A percentile compares a stretch with the other conserved stretches of the same genome.
Evolutionary conservation across 257 asterid species (phyloP).

Genomic region (Primulina huaijiensis): DNA sequence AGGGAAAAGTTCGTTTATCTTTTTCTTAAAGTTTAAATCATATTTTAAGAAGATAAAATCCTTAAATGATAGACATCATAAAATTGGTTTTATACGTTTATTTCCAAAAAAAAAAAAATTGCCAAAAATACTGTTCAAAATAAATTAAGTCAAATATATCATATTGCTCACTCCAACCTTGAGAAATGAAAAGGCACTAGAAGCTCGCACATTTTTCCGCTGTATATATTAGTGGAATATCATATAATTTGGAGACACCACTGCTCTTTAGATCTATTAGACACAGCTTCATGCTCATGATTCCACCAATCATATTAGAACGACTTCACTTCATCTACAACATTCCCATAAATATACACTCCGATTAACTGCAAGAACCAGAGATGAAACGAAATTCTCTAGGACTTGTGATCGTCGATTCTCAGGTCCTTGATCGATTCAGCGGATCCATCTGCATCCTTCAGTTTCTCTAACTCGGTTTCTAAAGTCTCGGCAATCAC

Average conservation of each 20-base stretch:
- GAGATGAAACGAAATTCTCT: constrained; percentile 4
- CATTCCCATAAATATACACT: background rate
- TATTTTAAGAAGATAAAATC: too few relatives aligned
- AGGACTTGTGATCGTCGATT: constrained; percentile 33
- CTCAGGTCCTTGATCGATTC: constrained; percentile 36
- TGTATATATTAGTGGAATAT: background rate
- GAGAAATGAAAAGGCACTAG: background rate
- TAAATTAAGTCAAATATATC: too few relatives aligned
- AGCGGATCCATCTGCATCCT: constrained; percentile 33
- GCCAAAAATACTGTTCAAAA: background rate
- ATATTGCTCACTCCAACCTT: background rate
- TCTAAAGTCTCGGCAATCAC: constrained; percentile 60
- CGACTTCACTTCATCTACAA: background rate
- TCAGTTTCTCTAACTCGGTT: constrained; percentile 50
- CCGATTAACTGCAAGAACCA: background rate
- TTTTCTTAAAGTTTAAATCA: too few relatives aligned
- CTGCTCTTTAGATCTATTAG: background rate
- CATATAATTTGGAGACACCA: background rate
- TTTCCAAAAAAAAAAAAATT: too few relatives aligned
- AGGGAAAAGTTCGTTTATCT: too few relatives aligned
- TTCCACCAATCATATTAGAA: background rate
- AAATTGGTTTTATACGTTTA: background rate
- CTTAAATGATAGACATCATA: too few relatives aligned
- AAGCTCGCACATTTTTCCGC: background rate
- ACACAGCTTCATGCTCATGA: background rate